Conservation (phyloP, 805 yeast genomes). For the Hanseniaspora jakobsenii region DNA sequence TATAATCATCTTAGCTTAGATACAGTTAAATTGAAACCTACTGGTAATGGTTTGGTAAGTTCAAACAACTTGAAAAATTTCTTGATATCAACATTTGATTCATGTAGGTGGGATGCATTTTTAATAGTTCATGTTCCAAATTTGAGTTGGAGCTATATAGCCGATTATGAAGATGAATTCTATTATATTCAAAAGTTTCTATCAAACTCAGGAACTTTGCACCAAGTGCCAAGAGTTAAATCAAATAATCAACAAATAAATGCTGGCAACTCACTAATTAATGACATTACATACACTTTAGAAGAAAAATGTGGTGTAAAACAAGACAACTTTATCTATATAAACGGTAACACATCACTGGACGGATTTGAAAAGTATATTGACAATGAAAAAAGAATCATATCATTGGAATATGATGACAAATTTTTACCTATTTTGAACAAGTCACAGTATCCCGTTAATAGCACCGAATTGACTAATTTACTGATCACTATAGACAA, state of each 20-base stretch:
- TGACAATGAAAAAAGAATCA: slow-evolving; percentile 52
- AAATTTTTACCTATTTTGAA: slow-evolving; percentile 31
- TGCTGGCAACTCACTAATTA: background rate
- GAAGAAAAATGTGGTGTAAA: slow-evolving; percentile 22
- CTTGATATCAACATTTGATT: slow-evolving; percentile 1
- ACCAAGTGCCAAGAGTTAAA: background rate
- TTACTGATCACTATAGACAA: slow-evolving; percentile 1
- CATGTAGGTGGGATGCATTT: slow-evolving; percentile 12
- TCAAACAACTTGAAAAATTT: slow-evolving; percentile 11
- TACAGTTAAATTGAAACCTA: background rate
- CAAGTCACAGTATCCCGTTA: no score
- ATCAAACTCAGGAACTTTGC: slow-evolving; percentile 7
- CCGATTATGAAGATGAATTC: background rate
- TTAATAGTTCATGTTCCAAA: slow-evolving; percentile 4
- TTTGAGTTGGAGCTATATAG: slow-evolving; percentile 5
- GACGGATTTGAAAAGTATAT: slow-evolving; percentile 45
- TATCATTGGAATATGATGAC: slow-evolving; percentile 46
- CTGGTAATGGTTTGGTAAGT: no score
- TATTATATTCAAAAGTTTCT: background rate
- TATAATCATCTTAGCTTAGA: no score
- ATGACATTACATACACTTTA: slow-evolving; percentile 8
- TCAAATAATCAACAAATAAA: background rate
- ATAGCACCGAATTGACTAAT: no score
- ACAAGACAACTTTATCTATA: slow-evolving; percentile 17
- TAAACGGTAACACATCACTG: slow-evolving; percentile 27